phyloP scores from a whole-genome alignment of 768 basidiomycete species.

The Ramaria sp. region DNA sequence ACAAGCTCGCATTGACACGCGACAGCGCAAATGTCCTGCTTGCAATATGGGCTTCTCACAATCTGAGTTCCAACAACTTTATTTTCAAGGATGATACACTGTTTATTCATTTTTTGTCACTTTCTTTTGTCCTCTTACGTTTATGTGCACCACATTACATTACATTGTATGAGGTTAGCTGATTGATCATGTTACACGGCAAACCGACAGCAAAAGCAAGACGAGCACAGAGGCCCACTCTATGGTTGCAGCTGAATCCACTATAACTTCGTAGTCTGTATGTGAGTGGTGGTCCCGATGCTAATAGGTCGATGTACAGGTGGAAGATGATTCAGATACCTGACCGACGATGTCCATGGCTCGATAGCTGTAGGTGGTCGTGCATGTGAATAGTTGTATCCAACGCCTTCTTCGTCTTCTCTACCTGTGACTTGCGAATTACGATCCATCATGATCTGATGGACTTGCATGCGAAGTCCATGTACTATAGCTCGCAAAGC shows the following conservation, averaged over 20 bases:
- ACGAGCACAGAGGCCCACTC: no score
- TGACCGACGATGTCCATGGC: not conserved
- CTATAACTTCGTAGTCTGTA: conserved; percentile 8
- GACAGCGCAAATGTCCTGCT: conserved; percentile 90
- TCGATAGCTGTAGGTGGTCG: not conserved
- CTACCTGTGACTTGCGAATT: conserved; percentile 48
- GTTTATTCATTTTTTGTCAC: not conserved
- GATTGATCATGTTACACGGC: not conserved
- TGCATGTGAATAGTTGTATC: not conserved
- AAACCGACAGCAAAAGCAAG: not conserved
- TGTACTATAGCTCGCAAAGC: conserved; percentile 59
- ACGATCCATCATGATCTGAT: conserved; percentile 68
- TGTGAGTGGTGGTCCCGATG: conserved; percentile 3
- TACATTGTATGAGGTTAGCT: no score
- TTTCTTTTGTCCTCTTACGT: not conserved
- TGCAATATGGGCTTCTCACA: conserved; percentile 75
- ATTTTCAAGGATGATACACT: conserved; percentile 32
- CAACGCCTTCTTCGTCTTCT: conserved; percentile 16
- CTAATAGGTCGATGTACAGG: conserved; percentile 6
- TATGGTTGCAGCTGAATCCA: no score
- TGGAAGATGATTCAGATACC: conserved; percentile 6
- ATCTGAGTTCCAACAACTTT: conserved; percentile 66
- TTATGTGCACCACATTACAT: not conserved
- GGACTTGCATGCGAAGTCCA: conserved; percentile 64
- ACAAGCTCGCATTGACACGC: conserved; percentile 76